phyloP scores from a whole-genome alignment of 2,329 filamentous ascomycete genomes.

The Epichloe gansuensis region DNA sequence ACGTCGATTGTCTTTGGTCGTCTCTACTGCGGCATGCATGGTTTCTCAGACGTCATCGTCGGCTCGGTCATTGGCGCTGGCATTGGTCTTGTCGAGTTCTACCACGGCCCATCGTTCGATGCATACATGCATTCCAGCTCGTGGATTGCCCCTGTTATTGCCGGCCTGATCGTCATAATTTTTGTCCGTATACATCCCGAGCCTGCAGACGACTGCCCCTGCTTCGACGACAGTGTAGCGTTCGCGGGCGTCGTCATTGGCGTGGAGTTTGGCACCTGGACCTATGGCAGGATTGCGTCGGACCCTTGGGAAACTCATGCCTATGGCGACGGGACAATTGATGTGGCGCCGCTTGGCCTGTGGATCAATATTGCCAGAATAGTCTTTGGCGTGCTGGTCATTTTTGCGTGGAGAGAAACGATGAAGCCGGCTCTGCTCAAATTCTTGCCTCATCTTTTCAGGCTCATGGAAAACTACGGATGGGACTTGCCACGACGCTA shows the following conservation, averaged over 20 bases:
- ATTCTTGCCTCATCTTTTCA: slow-evolving; percentile 72
- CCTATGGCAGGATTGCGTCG: slow-evolving; percentile 47
- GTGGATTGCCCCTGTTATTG: slow-evolving; percentile 50
- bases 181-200: slow-evolving; percentile 87
- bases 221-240: slow-evolving; percentile 89
- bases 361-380: slow-evolving; percentile 52
- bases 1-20: slow-evolving; percentile 81
- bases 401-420: slow-evolving; percentile 80
- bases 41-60: slow-evolving; percentile 79
- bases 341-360: slow-evolving; percentile 53
- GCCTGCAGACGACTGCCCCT: slow-evolving; percentile 91
- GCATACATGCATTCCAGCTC: slow-evolving; percentile 53
- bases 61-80: slow-evolving; percentile 65
- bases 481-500: slow-evolving; percentile 76
- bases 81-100: slow-evolving; percentile 46
- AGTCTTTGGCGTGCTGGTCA: slow-evolving; percentile 63
- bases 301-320: slow-evolving; percentile 32
- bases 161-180: slow-evolving; percentile 54
- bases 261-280: slow-evolving; percentile 71
- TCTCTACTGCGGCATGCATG: slow-evolving; percentile 97
- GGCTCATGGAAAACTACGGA: slow-evolving; percentile 67
- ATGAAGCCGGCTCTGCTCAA: slow-evolving; percentile 77
- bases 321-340: slow-evolving; percentile 43
- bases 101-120: slow-evolving; percentile 51
- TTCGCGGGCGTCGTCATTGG: slow-evolving; percentile 88